Evolutionary conservation across 441 rosid genomes (phyloP), one percentile per base, ranked within the genome.

Genomic region (Omphalea diandra): DNA sequence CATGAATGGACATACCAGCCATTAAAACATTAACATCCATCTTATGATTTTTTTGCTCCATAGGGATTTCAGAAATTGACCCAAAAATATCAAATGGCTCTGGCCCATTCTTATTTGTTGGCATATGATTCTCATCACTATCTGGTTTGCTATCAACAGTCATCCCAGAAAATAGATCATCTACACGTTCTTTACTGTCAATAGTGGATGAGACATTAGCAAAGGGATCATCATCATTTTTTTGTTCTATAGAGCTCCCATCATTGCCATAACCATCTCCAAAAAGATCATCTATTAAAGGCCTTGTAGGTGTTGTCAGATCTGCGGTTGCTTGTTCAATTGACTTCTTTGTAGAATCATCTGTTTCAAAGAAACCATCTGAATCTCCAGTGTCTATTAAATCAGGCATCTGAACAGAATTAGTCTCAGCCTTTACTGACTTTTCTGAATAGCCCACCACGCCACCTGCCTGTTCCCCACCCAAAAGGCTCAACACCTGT

Each of bases 141-240:
- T 64, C 80, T 36, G 77, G 74, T 68, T 83, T 86, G 69, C 75
- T 84, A 77, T 80, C 92, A 41, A 94, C 62, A 68, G 80, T 77
- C 97, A 94, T 83, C 72, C 97, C 97, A 31, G 94, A 83, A 83
- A 94, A 94, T 54, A 94, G 81, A 77, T 89, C 97, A 77, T 87
- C 94, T 38, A 59, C 67, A 38, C 31, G 84, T 60, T 80, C 94
- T 78, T 72, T 80, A 72, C 65, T 82, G 73, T 82, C 88, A 65
- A 59, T 77, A 17, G 87, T 63, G 77, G 92, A 94, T 56, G 93
- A 89, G 61, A 94, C 98, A 72, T 83, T 97, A 67, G 91, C 90
- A 80, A 95, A 92, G 49, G 97, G 97, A 57, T 92, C 97, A 41
- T 88, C 95, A 38, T 84, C 87, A 69, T 67, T 81, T 76, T 85